Percentiles rank a stretch among this genome's conserved stretches.
Conservation (phyloP, 176 grass and related monocot genomes). For the Themeda triandra region DNA sequence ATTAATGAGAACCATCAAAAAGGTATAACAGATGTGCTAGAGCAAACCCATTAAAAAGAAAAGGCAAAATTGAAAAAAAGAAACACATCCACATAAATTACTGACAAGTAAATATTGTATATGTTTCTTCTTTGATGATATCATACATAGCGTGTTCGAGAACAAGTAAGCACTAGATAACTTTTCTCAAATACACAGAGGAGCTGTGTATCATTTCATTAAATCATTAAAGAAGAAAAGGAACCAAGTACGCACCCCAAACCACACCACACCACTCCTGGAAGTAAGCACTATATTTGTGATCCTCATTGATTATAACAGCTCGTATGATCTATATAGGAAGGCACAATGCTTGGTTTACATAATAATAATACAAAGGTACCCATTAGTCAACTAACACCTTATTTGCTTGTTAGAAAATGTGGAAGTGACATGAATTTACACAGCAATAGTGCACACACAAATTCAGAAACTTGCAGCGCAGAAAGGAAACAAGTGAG, state of each 20-base stretch:
- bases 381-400: not conserved
- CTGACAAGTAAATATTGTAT: not conserved
- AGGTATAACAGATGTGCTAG: slow-evolving; percentile 14
- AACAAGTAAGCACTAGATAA: not conserved
- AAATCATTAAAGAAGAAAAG: not conserved
- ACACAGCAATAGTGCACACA: not conserved
- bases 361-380: slow-evolving; percentile 12
- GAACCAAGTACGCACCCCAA: not conserved
- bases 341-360: not conserved
- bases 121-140: not conserved
- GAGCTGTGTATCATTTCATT: not conserved
- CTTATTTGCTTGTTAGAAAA: not conserved
- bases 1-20: slow-evolving; percentile 48
- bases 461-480: not conserved
- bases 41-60: slow-evolving; percentile 19
- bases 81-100: not conserved
- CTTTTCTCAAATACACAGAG: not conserved
- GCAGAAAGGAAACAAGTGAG: not conserved
- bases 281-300: not conserved
- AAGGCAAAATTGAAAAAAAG: not conserved
- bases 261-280: not conserved
- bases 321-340: not conserved
- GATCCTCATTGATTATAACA: not conserved
- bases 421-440: slow-evolving; percentile 18
- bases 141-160: not conserved